These are phyloP conservation scores for Clavulina sp. DNA, from an alignment of 768 basidiomycete genomes.

Conservation along the genomic window DNA sequence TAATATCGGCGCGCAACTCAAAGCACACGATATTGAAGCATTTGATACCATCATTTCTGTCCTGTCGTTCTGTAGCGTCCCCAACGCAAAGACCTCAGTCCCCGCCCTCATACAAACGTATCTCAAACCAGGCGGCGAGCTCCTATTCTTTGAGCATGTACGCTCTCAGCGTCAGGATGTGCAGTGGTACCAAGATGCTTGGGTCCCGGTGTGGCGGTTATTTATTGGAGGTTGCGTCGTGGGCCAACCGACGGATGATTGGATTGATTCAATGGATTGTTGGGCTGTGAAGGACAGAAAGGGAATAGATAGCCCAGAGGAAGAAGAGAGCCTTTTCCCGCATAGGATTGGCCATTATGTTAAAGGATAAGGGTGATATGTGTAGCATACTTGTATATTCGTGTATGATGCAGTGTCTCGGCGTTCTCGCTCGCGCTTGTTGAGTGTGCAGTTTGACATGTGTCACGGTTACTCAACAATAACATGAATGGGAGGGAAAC, in stretches of 20 bases:
- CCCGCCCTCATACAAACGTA: conserved; percentile 29
- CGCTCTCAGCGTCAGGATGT: conserved; percentile 33
- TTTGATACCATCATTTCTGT: conserved; percentile 50
- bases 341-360: neutral
- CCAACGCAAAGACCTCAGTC: conserved; percentile 34
- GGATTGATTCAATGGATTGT: conserved; percentile 16
- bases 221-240: conserved; percentile 45
- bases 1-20: conserved; percentile 27
- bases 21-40: conserved; percentile 6
- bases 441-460: too few species aligned
- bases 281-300: neutral
- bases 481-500: too few species aligned
- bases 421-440: too few species aligned
- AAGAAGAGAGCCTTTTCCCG: neutral
- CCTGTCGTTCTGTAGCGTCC: conserved; percentile 49
- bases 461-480: too few species aligned
- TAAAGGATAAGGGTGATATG: neutral
- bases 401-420: too few species aligned
- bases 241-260: conserved; percentile 20
- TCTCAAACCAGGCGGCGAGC: conserved; percentile 43
- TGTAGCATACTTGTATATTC: too few species aligned
- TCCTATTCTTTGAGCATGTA: conserved; percentile 61
- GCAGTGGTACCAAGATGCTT: conserved; percentile 54
- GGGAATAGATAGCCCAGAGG: neutral
- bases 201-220: conserved; percentile 48